Evolutionary conservation across 2,329 filamentous ascomycete genomes (phyloP).

Genomic region (Stylonectria norvegica): DNA sequence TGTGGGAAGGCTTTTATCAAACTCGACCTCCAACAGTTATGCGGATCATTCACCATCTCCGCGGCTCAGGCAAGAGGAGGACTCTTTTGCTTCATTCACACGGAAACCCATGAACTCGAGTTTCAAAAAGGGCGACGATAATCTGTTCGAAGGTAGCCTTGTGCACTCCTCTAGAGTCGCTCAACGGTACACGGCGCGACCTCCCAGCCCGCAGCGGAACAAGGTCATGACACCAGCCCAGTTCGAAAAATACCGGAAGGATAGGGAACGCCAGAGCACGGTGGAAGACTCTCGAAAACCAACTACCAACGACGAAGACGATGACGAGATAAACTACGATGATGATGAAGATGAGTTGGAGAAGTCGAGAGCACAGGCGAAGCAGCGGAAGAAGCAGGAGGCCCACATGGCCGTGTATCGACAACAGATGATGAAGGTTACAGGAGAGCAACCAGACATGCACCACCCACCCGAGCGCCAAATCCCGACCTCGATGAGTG

Average conservation of each 20-base stretch:
- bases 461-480: conserved; percentile 48
- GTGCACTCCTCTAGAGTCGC: conserved; percentile 36
- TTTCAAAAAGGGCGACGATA: conserved; percentile 49
- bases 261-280: conserved; percentile 60
- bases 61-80: conserved; percentile 41
- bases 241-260: conserved; percentile 76
- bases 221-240: conserved; percentile 90
- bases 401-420: conserved; percentile 86
- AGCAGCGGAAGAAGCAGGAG: conserved; percentile 81
- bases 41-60: conserved; percentile 16
- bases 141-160: conserved; percentile 51
- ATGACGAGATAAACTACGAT: conserved; percentile 63
- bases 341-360: conserved; percentile 79
- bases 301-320: conserved; percentile 56
- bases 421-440: conserved; percentile 96
- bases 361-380: conserved; percentile 67
- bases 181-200: conserved; percentile 34
- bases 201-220: conserved; percentile 46
- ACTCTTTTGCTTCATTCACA: conserved; percentile 34
- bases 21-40: conserved; percentile 13
- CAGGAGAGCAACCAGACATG: conserved; percentile 57
- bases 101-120: conserved; percentile 27
- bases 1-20: conserved; percentile 45
- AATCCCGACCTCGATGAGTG: conserved; percentile 57
- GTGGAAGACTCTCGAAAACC: conserved; percentile 40